Evolutionary conservation across 768 basidiomycete species (phyloP), one percentile per base, ranked within the genome.

Genomic region (Ephemerocybe angulata): DNA sequence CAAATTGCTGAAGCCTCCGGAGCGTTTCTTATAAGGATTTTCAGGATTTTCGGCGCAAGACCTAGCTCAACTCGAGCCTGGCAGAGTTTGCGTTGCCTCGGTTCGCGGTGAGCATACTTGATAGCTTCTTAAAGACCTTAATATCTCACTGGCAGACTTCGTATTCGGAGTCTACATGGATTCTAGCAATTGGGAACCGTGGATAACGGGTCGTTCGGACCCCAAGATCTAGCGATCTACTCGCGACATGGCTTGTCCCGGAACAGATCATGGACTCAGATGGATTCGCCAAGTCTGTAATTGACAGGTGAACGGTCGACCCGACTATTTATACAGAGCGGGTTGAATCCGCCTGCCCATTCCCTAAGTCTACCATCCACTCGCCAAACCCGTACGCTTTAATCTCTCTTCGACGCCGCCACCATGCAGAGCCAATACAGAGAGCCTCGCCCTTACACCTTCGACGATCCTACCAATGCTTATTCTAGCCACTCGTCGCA

Each of bases 151-250:
- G 27, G 41, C 42, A 50, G 48, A 17, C 48, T 50, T 46, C 55
- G 40, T 50, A 30, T 38, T 50, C 37, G 48, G 35, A 40, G 47
- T 49, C 43, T 69, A 68, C 69, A 58, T 67, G 62, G 64, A 70
- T 72, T 72, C 65, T 69, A 65, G 62, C 56, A 66, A 66, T 59
- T 69, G 64, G 72, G 63, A 66, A 66, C 73, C 76, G 74, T 72
- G 70, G 70, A 72, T 66, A 67, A 65, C 73, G 73, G 73, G 65
- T 65, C 61, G 65, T 67, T 67, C 69, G 75, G 67, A 70, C 68
- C 67, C 68, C 66, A 65, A 68, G 69, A 68, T 69, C 48, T 50
- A 29, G 31, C 29, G 48, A 27, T 29, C 48, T 27, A 30, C 29
- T 50, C 31, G 31, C 48, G 29, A 50, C 48, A 50, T 35, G 48